Evolutionary conservation across 805 yeast species (phyloP), one percentile per base, ranked within the genome.

Genomic region (Candida peoriensis): DNA sequence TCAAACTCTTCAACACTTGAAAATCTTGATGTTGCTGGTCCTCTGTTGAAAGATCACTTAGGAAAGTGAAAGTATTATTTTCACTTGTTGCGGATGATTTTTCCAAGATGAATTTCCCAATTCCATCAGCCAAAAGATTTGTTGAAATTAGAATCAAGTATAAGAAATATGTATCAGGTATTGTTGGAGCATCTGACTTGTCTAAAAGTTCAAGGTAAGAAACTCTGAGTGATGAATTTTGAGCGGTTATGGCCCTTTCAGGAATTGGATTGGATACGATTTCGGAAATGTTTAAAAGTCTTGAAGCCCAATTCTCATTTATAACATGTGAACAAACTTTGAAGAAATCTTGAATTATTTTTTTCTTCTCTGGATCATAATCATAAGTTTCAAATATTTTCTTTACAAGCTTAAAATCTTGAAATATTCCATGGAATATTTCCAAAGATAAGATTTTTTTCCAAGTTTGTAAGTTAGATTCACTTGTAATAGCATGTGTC

Each of bases 131-230:
- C 15, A 80, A 62, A 3, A 71, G 55, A 32, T 69, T 67, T 3
- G 79, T 47, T 24, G 80, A 68, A 12, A 66, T 64, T 32, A 78
- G 61, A 1, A 83, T 67, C 22, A 90, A 64, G 52, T 66, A 74
- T 32, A 74, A 62, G 2, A 76, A 56, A 39, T 93, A 89, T 0
- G 81, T 70, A 6, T 64, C 64, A 2, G 93, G 84, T 2, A 70
- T 61, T 1, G 64, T 50, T 0, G 96, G 96, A 0, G 96, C 79
- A 19, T 84, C 94, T 0, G 63, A 47, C 49, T 88, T 88, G 52
- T 90, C 97, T 17, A 93, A 66, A 34, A 80, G 72, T 37, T 90
- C 96, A 20, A 89, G 64, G 37, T 77, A 70, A 11, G 77, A 61
- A 0, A 79, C 65, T 44, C 76, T 74, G 30, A 72, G 57, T 3